phyloP scores from a whole-genome alignment of 768 basidiomycete species.

The Myochromella boudieri region DNA sequence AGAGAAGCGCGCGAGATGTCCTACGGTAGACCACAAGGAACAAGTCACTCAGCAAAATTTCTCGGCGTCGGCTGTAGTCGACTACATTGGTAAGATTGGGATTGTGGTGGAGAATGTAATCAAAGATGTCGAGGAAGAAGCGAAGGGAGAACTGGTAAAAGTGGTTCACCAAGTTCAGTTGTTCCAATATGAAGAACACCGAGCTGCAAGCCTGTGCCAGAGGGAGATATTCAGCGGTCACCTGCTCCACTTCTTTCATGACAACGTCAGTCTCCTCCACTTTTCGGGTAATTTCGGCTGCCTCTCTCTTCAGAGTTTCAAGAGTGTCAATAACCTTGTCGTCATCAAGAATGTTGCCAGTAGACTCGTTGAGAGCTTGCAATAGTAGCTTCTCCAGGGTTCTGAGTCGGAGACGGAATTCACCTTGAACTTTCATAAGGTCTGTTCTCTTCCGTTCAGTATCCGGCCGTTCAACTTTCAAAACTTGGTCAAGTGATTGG shows the following conservation, averaged over 20 bases:
- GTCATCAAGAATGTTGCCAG: conserved; percentile 96
- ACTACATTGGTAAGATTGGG: conserved; percentile 81
- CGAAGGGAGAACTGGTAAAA: conserved; percentile 98
- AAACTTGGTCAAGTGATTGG: conserved; percentile 94
- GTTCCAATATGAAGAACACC: conserved; percentile 96
- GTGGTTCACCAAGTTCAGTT: conserved; percentile 90
- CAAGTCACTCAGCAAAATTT: conserved; percentile 82
- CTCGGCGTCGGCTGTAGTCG: conserved; percentile 71
- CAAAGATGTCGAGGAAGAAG: conserved; percentile 99
- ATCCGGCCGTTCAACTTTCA: conserved; percentile 96
- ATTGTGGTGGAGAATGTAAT: conserved; percentile 90
- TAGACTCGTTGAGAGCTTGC: conserved; percentile 94
- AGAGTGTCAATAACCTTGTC: conserved; percentile 97
- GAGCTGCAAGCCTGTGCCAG: conserved; percentile 95
- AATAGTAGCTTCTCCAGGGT: conserved; percentile 91
- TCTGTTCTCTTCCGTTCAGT: conserved; percentile 95
- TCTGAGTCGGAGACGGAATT: conserved; percentile 90
- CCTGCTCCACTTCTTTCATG: conserved; percentile 95
- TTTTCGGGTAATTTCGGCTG: conserved; percentile 92
- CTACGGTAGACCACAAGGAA: conserved; percentile 88
- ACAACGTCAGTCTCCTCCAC: conserved; percentile 95
- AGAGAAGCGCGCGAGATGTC: conserved; percentile 86
- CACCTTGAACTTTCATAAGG: conserved; percentile 97
- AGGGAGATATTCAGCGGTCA: conserved; percentile 92
- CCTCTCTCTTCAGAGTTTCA: conserved; percentile 94